A percentile compares a stretch with the other conserved stretches of the same genome.
Evolutionary conservation across 1,284 basidiomycete species (phyloP).

Genomic region (Blastosporella zonata): DNA sequence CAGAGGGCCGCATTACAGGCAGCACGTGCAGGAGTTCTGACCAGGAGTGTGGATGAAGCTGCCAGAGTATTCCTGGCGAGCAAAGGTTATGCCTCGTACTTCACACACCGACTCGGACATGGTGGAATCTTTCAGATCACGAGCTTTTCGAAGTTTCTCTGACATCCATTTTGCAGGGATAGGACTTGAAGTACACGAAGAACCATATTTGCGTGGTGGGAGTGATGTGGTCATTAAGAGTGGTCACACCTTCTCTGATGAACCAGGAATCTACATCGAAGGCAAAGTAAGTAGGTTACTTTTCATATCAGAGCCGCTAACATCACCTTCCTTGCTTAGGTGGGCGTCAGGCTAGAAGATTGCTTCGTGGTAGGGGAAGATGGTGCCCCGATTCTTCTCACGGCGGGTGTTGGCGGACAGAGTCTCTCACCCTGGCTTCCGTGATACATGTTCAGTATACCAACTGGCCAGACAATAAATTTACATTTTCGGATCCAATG

Average conservation of each 20-base stretch:
- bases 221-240: constrained; percentile 52
- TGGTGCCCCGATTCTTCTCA: constrained; percentile 57
- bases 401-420: constrained; percentile 59
- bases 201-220: constrained; percentile 75
- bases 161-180: constrained; percentile 50
- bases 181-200: constrained; percentile 79
- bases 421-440: constrained; percentile 51
- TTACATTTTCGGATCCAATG: constrained; percentile 2
- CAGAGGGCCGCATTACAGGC: constrained; percentile 54
- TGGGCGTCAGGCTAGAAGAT: constrained; percentile 80
- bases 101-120: constrained; percentile 82
- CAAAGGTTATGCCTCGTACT: constrained; percentile 55
- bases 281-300: constrained; percentile 47
- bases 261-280: constrained; percentile 83
- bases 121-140: constrained; percentile 36
- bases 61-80: constrained; percentile 56
- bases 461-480: not conserved
- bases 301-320: not conserved
- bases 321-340: constrained; percentile 30
- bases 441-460: constrained; percentile 23
- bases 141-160: not conserved
- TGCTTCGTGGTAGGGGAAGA: constrained; percentile 68
- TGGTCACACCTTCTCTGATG: constrained; percentile 79
- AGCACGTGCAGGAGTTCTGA: constrained; percentile 48
- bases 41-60: constrained; percentile 59